Percentiles rank a stretch among this genome's conserved stretches.
Conservation (phyloP, 1,139 yeast genomes). For the Spathaspora sp. region DNA sequence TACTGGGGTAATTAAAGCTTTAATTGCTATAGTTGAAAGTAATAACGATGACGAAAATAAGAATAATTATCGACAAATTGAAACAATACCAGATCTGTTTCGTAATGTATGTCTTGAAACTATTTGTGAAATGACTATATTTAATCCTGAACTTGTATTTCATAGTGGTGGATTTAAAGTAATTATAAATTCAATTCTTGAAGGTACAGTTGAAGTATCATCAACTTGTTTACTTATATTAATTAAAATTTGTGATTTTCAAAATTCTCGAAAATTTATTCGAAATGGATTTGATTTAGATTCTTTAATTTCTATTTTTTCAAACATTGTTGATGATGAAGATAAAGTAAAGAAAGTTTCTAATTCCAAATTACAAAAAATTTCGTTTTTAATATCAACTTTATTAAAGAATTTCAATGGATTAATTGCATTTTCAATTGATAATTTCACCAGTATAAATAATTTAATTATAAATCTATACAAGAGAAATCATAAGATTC, state of each 20-base stretch:
- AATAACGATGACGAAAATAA: conserved; percentile 17
- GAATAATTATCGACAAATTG: conserved; percentile 5
- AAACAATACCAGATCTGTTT: conserved; percentile 40
- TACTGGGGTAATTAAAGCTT: conserved; percentile 66
- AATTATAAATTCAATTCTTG: conserved; percentile 57
- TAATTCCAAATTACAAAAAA: conserved; percentile 48
- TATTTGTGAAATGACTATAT: conserved; percentile 63
- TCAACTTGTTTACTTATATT: conserved; percentile 56
- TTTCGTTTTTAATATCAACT: conserved; percentile 60
- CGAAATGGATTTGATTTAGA: conserved; percentile 66
- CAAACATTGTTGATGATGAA: conserved; percentile 15
- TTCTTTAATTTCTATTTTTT: conserved; percentile 61
- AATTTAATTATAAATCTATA: conserved; percentile 63
- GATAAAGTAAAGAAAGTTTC: conserved; percentile 12
- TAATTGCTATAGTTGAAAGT: conserved; percentile 70
- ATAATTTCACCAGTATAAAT: conserved; percentile 55
- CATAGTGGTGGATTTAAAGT: conserved; percentile 66
- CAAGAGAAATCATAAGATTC: conserved; percentile 54
- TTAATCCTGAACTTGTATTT: conserved; percentile 59
- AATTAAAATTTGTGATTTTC: conserved; percentile 58
- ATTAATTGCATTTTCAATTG: conserved; percentile 59
- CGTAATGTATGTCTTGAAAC: conserved; percentile 64
- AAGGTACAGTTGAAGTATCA: conserved; percentile 62
- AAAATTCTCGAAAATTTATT: conserved; percentile 55
- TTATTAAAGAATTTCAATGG: conserved; percentile 80